A percentile compares a stretch with the other conserved stretches of the same genome.
These are phyloP conservation scores for Botrytis hyacinthi DNA, from an alignment of 2,329 filamentous ascomycete species.

Conservation along the genomic window DNA sequence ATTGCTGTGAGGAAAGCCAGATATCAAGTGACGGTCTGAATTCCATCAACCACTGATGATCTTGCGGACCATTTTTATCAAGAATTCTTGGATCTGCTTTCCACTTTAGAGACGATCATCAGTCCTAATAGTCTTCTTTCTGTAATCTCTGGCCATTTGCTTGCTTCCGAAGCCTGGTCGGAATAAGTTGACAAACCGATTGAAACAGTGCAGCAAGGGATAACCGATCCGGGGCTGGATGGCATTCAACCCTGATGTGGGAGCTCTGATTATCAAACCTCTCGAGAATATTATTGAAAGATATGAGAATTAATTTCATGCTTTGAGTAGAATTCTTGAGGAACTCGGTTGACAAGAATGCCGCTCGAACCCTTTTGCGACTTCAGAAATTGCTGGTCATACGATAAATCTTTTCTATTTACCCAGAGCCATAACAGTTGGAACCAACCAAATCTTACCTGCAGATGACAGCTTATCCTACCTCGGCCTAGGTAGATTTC, in stretches of 20 bases:
- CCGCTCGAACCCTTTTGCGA: background rate
- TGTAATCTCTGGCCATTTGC: too few relatives aligned
- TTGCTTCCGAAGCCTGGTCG: background rate
- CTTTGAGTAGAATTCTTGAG: background rate
- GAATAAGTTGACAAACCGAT: background rate
- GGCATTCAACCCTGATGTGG: background rate
- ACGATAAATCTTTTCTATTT: background rate
- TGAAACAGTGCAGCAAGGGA: background rate
- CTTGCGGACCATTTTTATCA: background rate
- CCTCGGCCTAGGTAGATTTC: background rate
- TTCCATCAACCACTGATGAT: background rate
- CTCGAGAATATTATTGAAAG: background rate
- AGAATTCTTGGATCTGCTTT: background rate
- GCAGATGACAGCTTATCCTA: background rate
- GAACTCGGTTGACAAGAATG: background rate
- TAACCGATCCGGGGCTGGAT: background rate
- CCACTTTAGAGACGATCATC: background rate
- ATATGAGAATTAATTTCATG: slow-evolving; percentile 33
- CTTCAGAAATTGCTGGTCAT: background rate
- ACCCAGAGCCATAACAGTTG: background rate
- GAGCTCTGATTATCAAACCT: background rate
- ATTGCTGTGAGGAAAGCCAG: background rate
- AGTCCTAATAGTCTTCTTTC: background rate
- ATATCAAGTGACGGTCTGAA: background rate
- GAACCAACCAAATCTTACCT: background rate